Evolutionary conservation across 768 basidiomycete genomes (phyloP), one percentile per base, ranked within the genome.

Genomic region (Mycena kentingensis): DNA sequence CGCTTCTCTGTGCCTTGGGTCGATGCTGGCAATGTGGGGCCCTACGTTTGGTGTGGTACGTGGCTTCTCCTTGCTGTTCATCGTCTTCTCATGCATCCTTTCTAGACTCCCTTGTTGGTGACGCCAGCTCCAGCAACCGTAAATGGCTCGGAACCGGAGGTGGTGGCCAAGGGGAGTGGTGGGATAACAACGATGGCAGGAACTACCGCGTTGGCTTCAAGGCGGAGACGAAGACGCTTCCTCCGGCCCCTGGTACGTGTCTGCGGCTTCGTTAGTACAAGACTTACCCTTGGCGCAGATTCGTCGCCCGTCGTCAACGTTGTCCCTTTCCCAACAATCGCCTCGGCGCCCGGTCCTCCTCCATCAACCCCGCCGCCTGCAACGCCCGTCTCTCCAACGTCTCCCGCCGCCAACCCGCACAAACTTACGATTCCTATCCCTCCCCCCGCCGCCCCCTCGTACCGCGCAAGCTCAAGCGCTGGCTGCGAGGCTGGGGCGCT

Each of bases 141-240:
- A 13, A 28, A 19, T 46, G 29, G 63, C 44, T 46, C 36, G 49
- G 37, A 54, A 46, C 28, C 8, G 61, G 57, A 47, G 55, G 58
- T 2, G 58, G 49, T 16, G 27, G 52, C 5, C 24, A 10, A n/a
- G 80, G 81, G 1, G 95, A 98, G 72, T 89, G 87, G 79, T 98
- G 96, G 96, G 96, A 98, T 71, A 95, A 93, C 66, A 96, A 96
- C 60, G 70, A 60, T 3, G 86, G 85, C 0, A 58, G 66, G 57
- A 95, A 98, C 66, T 98, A 95, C 73, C 73, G 79, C 22, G 72
- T 97, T 46, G 76, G 70, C 22, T 98, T 98, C 70, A 67, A 70
- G 46, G 57, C 52, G 19, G 59, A 49, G 0, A 15, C n/a, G n/a
- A n/a, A n/a, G n/a, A n/a, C n/a, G n/a, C n/a, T n/a, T n/a, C n/a